phyloP scores from a whole-genome alignment of 2,329 filamentous ascomycete species.

The Periglandula ipomoeae region DNA sequence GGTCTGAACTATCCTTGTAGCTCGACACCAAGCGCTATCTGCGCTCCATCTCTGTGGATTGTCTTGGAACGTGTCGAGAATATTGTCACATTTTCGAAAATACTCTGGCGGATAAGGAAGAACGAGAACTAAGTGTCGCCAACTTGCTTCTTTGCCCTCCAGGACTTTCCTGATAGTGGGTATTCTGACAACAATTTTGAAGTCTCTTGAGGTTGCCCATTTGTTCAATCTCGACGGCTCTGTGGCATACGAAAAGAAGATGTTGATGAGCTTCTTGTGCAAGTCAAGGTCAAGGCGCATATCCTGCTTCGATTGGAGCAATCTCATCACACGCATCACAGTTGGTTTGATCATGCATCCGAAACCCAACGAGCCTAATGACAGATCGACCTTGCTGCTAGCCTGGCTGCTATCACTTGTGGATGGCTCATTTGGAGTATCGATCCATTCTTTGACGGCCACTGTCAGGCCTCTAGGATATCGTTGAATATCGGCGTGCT shows the following conservation, averaged over 20 bases:
- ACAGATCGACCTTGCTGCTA: slow-evolving; percentile 28
- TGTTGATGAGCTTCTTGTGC: slow-evolving; percentile 17
- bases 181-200: slow-evolving; percentile 36
- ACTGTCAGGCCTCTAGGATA: slow-evolving; percentile 15
- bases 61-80: slow-evolving; percentile 23
- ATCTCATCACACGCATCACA: slow-evolving; percentile 51
- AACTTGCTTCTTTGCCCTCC: slow-evolving; percentile 17
- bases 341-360: slow-evolving; percentile 46
- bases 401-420: not conserved
- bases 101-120: slow-evolving; percentile 40
- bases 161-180: slow-evolving; percentile 36
- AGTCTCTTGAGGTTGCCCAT: slow-evolving; percentile 16
- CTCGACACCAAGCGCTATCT: slow-evolving; percentile 39
- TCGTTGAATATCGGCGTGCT: slow-evolving; percentile 12
- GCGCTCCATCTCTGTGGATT: slow-evolving; percentile 28
- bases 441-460: slow-evolving; percentile 3
- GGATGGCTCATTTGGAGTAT: not conserved
- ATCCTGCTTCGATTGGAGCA: slow-evolving; percentile 10
- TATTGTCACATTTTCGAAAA: slow-evolving; percentile 28
- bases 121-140: slow-evolving; percentile 35
- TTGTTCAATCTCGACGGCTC: slow-evolving; percentile 4
- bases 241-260: slow-evolving; percentile 20
- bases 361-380: slow-evolving; percentile 45
- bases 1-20: slow-evolving; percentile 34
- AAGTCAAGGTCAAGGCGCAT: slow-evolving; percentile 24